Conservation (phyloP, 2,329 filamentous ascomycete species). For the Paecilomyces fulvus region DNA sequence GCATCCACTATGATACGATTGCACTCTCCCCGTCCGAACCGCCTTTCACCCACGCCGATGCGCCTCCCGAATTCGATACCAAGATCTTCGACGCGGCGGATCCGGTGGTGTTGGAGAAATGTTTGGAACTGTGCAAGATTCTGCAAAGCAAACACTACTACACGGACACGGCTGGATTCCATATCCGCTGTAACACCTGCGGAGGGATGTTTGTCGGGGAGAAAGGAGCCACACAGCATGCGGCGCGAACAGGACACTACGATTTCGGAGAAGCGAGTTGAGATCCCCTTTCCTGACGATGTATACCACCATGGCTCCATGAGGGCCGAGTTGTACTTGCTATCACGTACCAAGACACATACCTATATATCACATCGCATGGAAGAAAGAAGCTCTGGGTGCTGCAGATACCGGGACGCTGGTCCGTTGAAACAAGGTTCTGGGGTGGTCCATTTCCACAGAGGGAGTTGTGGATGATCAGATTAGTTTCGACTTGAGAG, state of each 20-base stretch:
- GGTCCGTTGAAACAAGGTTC: background rate
- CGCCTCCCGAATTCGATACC: conserved; percentile 68
- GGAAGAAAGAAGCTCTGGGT: background rate
- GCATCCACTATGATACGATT: conserved; percentile 89
- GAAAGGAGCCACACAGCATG: conserved; percentile 39
- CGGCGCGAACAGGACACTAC: conserved; percentile 38
- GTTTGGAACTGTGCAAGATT: conserved; percentile 55
- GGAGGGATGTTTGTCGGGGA: conserved; percentile 37
- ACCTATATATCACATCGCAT: background rate
- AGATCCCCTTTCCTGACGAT: background rate
- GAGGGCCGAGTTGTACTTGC: background rate
- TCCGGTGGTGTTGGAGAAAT: conserved; percentile 49
- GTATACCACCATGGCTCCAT: background rate
- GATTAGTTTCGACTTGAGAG: background rate
- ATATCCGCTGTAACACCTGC: conserved; percentile 63
- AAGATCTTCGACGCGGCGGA: conserved; percentile 59
- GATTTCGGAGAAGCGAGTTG: conserved; percentile 41
- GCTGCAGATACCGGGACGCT: background rate
- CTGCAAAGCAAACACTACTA: conserved; percentile 72
- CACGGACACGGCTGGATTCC: conserved; percentile 76
- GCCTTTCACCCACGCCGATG: conserved; percentile 47
- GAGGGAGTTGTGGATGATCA: background rate
- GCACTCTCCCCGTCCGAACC: conserved; percentile 59
- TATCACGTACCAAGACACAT: background rate
- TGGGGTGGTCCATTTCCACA: background rate